Base-by-base conservation (phyloP, 495 filamentous ascomycete genomes). In the Penicillium psychrofluorescens region DNA sequence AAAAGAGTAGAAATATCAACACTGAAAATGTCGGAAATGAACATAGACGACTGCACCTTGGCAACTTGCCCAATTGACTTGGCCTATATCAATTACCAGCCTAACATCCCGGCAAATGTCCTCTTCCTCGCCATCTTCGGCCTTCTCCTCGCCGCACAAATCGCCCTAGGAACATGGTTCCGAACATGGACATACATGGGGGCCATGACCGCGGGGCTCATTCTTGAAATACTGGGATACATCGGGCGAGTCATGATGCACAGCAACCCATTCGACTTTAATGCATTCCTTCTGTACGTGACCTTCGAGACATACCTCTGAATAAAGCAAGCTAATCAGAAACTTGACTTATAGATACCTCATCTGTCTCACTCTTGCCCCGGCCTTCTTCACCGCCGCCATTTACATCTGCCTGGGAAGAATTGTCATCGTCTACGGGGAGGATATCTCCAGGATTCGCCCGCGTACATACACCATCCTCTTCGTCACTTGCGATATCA, bases 391-490 rank as follows among this genome's bases (percentile, higher is more conserved):
- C 46, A 66, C 68, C 29, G 78, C 75, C 10, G 66, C 63, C 12
- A 70, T 82, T 48, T 82, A 82, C 53, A 59, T 81, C 27, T 76
- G 68, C 58, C 67, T 82, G 2, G 66, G 68, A 7, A 67, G 75
- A 14, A 73, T 80, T 43, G 63, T 81, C 43, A 62, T 61, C 6
- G 54, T 72, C 16, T 72, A 74, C 45, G 72, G 75, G 30, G 53
- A 63, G 16, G 44, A 60, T 6, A 55, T 72, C 47, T 77, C 76
- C 5, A 63, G 69, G 33, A 56, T 81, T 43, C 53, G 54, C 16
- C 75, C 78, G 4, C 59, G 70, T 14, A 70, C 63, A 13, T 76
- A 79, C 48, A 72, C 73, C 9, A 56, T 71, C 38, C 44, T 76
- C 38, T 82, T 81, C 61, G 63, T 77, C 44, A 52, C 65, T 29